These are phyloP conservation scores for Colletotrichum euphorbiae DNA, from an alignment of 2,329 filamentous ascomycete genomes.

Conservation along the genomic window DNA sequence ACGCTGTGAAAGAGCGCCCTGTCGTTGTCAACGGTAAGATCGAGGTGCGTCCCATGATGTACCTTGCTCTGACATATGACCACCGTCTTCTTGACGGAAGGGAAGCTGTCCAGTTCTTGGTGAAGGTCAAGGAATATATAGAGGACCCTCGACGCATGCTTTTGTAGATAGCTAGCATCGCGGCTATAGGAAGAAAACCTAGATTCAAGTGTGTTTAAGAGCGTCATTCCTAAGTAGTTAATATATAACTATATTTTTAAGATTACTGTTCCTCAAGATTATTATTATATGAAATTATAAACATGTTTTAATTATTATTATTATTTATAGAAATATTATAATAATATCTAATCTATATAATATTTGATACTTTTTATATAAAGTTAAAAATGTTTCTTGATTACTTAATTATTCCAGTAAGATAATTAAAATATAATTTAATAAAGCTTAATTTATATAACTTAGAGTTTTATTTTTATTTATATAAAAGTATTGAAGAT, in stretches of 20 bases:
- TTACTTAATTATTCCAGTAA: neutral
- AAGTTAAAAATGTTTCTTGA: neutral
- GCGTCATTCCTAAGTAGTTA: no score
- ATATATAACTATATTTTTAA: no score
- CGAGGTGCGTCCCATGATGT: constrained; percentile 99
- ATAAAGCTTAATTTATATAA: neutral
- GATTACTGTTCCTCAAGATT: no score
- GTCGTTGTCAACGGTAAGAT: constrained; percentile 93
- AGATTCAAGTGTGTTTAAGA: no score
- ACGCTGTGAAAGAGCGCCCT: constrained; percentile 95
- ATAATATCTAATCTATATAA: neutral
- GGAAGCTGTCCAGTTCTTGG: constrained; percentile 94
- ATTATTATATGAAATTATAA: no score
- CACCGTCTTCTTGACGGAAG: constrained; percentile 94
- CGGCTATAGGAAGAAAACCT: no score
- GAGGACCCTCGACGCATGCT: constrained; percentile 96
- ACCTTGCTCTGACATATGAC: constrained; percentile 96
- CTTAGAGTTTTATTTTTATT: no score
- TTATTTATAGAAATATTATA: neutral
- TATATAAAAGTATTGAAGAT: no score
- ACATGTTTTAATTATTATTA: no score
- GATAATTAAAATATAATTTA: constrained; percentile 6
- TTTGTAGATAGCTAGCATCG: constrained; percentile 55
- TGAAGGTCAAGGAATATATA: constrained; percentile 98
- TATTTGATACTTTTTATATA: neutral